A percentile compares a stretch with the other conserved stretches of the same genome.
Conservation (phyloP, 164 flowering plant genomes). For the Platanus orientalis region DNA sequence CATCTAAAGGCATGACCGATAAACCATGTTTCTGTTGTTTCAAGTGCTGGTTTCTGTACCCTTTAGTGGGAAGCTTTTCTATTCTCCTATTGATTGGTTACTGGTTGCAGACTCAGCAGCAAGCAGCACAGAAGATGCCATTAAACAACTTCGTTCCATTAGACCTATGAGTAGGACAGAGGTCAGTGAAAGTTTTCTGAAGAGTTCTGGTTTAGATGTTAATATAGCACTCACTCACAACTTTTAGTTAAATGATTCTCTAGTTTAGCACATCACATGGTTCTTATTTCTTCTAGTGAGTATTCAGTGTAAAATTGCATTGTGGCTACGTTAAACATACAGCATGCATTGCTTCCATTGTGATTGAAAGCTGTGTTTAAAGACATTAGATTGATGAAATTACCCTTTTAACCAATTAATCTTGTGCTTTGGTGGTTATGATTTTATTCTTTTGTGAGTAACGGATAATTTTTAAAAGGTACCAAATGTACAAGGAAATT, state of each 20-base stretch:
- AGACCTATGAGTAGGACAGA: constrained; percentile 84
- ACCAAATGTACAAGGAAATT: too few relatives aligned
- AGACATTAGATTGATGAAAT: too few relatives aligned
- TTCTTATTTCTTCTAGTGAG: background rate
- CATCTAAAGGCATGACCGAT: constrained; percentile 43
- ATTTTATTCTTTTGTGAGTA: too few relatives aligned
- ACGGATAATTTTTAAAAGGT: too few relatives aligned
- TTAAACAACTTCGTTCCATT: constrained; percentile 54
- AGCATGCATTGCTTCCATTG: too few relatives aligned
- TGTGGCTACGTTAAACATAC: too few relatives aligned
- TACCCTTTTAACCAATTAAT: too few relatives aligned
- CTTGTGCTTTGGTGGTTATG: too few relatives aligned
- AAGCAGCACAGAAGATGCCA: constrained; percentile 63
- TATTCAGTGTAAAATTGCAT: too few relatives aligned
- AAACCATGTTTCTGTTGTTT: constrained; percentile 4
- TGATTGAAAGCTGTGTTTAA: too few relatives aligned
- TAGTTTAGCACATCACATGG: background rate
- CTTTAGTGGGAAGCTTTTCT: constrained; percentile 1
- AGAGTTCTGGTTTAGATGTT: background rate
- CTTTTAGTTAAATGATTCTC: too few relatives aligned
- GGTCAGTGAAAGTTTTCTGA: constrained; percentile 38
- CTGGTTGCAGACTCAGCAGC: constrained; percentile 35
- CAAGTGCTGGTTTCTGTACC: background rate
- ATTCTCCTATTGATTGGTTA: constrained; percentile 7
- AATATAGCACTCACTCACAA: background rate